Percentiles rank a stretch among this genome's conserved stretches.
These are phyloP conservation scores for Crithidia bombi DNA, from an alignment of 208 protist genomes.

Conservation along the genomic window DNA sequence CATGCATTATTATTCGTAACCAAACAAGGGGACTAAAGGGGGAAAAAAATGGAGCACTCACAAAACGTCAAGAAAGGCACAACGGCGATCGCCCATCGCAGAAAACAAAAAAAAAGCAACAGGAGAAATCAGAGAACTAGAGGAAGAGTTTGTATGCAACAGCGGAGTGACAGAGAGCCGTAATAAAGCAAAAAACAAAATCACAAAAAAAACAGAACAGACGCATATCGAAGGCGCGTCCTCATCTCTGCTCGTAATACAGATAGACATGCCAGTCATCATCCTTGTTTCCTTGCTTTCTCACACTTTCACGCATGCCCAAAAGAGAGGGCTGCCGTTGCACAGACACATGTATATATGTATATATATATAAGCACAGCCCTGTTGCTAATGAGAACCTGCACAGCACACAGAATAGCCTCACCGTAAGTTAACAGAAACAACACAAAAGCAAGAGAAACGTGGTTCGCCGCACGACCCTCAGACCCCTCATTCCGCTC, in stretches of 20 bases:
- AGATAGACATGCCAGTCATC: too few relatives aligned
- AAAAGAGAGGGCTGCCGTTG: too few relatives aligned
- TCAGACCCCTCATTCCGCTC: too few relatives aligned
- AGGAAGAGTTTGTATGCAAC: not conserved
- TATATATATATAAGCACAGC: not conserved
- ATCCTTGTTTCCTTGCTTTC: not conserved
- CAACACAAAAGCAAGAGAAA: not conserved
- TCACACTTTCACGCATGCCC: too few relatives aligned
- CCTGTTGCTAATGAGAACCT: not conserved
- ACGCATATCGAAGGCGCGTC: too few relatives aligned
- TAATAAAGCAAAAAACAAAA: not conserved
- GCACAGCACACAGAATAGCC: not conserved
- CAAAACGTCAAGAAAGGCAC: not conserved
- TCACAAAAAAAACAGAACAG: not conserved
- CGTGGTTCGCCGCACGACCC: too few relatives aligned
- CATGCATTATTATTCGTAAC: too few relatives aligned
- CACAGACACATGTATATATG: not conserved
- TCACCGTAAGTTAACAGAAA: not conserved
- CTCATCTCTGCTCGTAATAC: too few relatives aligned
- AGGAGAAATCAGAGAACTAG: not conserved
- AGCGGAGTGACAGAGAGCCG: not conserved
- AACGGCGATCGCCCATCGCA: not conserved
- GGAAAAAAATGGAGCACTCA: not conserved
- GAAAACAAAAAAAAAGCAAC: not conserved
- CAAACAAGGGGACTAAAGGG: too few relatives aligned